Evolutionary conservation across 495 filamentous ascomycete genomes (phyloP).

Genomic region (Glutinoglossum americanum): DNA sequence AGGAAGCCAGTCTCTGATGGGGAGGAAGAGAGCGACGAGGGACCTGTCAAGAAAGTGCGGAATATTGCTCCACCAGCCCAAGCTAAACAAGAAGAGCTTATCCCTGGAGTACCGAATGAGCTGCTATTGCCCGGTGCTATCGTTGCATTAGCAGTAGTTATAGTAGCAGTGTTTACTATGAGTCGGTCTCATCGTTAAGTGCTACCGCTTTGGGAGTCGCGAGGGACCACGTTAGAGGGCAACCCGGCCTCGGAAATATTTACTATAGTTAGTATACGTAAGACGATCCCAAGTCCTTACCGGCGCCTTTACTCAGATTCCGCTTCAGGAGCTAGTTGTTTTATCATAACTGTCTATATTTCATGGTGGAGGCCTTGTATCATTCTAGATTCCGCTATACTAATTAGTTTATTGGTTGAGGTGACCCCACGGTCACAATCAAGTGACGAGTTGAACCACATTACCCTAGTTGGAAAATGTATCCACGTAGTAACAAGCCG

Average conservation of each 20-base stretch:
- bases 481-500: no score
- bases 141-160: constrained; percentile 82
- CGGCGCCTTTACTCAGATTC: neutral
- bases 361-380: neutral
- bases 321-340: neutral
- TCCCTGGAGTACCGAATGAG: constrained; percentile 87
- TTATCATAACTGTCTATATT: neutral
- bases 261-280: neutral
- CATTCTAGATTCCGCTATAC: neutral
- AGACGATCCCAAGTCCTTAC: neutral
- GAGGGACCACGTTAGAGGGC: neutral
- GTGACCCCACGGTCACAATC: neutral
- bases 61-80: constrained; percentile 11
- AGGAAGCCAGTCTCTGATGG: constrained; percentile 31
- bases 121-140: constrained; percentile 83
- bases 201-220: neutral
- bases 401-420: neutral
- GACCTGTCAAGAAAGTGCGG: constrained; percentile 20
- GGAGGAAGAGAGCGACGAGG: constrained; percentile 36
- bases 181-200: constrained; percentile 37
- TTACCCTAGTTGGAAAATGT: no score
- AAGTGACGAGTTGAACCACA: neutral
- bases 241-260: no score
- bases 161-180: constrained; percentile 82
- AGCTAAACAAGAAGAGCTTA: constrained; percentile 37